A percentile compares a stretch with the other conserved stretches of the same genome.
Conservation (phyloP, 192 early-diverging fungal genomes). For the Umbelopsis sp. region DNA sequence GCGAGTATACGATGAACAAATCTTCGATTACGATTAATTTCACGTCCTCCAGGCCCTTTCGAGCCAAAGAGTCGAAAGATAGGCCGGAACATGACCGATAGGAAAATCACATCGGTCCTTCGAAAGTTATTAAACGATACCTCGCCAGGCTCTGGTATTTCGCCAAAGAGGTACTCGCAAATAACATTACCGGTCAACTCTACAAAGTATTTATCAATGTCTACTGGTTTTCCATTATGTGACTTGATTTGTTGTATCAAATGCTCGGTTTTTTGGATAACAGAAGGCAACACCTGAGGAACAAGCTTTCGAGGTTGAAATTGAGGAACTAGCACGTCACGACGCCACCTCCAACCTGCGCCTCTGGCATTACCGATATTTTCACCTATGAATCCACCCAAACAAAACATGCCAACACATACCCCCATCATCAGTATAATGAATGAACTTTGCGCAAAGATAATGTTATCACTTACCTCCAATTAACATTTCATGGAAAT, state of each 20-base stretch:
- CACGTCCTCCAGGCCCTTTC: not conserved
- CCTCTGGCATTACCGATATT: not conserved
- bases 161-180: slow-evolving; percentile 23
- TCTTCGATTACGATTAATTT: not conserved
- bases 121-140: not conserved
- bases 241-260: not conserved
- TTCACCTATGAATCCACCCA: too few species aligned
- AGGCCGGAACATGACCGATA: not conserved
- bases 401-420: not conserved
- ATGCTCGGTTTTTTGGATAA: not conserved
- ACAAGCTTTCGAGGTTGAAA: slow-evolving; percentile 11
- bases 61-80: not conserved
- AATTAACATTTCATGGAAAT: not conserved
- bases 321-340: slow-evolving; percentile 2
- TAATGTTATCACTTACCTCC: not conserved
- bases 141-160: not conserved
- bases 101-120: not conserved
- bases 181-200: slow-evolving; percentile 12
- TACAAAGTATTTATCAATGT: slow-evolving; percentile 3
- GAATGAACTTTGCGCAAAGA: not conserved
- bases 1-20: not conserved
- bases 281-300: not conserved
- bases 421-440: not conserved
- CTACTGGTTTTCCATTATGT: not conserved
- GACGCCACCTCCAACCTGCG: slow-evolving; percentile 16